Conservation (phyloP, 768 basidiomycete genomes). For the Leucosporidium creatinivorum region DNA sequence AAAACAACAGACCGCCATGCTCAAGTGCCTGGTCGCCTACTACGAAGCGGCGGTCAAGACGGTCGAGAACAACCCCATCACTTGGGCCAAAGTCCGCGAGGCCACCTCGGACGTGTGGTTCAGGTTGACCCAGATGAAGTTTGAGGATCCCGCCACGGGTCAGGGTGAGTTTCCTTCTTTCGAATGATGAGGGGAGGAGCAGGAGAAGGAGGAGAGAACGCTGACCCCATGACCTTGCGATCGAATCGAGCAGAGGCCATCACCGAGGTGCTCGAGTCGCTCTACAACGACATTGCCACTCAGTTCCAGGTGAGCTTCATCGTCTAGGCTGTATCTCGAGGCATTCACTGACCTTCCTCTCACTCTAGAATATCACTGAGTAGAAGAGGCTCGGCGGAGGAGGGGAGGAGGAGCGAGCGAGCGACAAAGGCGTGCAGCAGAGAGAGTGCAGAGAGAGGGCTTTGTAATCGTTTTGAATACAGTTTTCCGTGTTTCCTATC, state of each 20-base stretch:
- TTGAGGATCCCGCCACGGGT: slow-evolving; percentile 81
- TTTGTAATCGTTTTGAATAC: too few relatives aligned
- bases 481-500: too few relatives aligned
- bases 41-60: slow-evolving; percentile 83
- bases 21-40: slow-evolving; percentile 88
- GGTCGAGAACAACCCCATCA: slow-evolving; percentile 71
- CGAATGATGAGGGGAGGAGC: too few relatives aligned
- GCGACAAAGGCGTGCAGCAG: too few relatives aligned
- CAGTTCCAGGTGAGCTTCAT: slow-evolving; percentile 26
- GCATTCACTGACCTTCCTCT: too few relatives aligned
- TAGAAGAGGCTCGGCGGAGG: too few relatives aligned
- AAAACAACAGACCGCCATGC: slow-evolving; percentile 68
- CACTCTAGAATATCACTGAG: too few relatives aligned
- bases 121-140: slow-evolving; percentile 93
- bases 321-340: too few relatives aligned
- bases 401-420: too few relatives aligned
- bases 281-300: slow-evolving; percentile 28
- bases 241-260: background rate
- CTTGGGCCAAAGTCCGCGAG: slow-evolving; percentile 82
- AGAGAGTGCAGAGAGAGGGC: too few relatives aligned
- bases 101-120: slow-evolving; percentile 79
- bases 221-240: background rate
- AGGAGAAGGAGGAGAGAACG: background rate
- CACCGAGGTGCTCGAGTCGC: slow-evolving; percentile 26
- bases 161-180: slow-evolving; percentile 45